Conservation (phyloP, 2,329 filamentous ascomycete genomes). For the Coniochaeta ligniaria region DNA sequence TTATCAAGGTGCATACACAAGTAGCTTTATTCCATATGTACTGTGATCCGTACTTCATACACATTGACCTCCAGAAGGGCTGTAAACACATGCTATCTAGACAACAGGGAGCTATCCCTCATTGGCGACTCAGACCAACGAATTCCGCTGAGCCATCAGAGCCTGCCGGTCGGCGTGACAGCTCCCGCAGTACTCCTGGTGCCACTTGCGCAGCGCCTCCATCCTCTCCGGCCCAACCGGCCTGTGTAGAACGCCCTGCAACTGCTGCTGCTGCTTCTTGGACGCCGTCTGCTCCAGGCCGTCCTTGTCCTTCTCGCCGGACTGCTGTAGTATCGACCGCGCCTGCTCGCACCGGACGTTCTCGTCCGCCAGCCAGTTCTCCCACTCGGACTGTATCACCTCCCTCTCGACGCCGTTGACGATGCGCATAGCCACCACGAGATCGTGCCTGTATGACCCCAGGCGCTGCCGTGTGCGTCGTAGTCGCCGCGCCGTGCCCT, state of each 20-base stretch:
- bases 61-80: not conserved
- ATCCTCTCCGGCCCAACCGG: conserved; percentile 24
- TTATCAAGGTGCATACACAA: no score
- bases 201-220: conserved; percentile 36
- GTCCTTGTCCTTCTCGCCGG: conserved; percentile 7
- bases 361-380: conserved; percentile 84
- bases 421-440: conserved; percentile 83
- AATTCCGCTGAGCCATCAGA: conserved; percentile 7
- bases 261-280: conserved; percentile 1
- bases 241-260: conserved; percentile 5
- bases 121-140: conserved; percentile 1
- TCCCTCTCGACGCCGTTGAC: conserved; percentile 86
- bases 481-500: conserved; percentile 55
- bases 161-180: conserved; percentile 38
- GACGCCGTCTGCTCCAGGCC: conserved; percentile 2
- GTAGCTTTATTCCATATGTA: not conserved
- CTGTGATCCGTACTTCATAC: not conserved
- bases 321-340: conserved; percentile 30
- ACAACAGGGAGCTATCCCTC: not conserved
- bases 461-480: conserved; percentile 76
- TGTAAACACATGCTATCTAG: not conserved
- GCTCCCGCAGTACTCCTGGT: conserved; percentile 48
- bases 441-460: conserved; percentile 78
- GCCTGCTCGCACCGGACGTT: conserved; percentile 64
- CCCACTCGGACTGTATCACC: conserved; percentile 82